Evolutionary conservation across 2,329 filamentous ascomycete species (phyloP).

Genomic region (Cladosporium phlei): DNA sequence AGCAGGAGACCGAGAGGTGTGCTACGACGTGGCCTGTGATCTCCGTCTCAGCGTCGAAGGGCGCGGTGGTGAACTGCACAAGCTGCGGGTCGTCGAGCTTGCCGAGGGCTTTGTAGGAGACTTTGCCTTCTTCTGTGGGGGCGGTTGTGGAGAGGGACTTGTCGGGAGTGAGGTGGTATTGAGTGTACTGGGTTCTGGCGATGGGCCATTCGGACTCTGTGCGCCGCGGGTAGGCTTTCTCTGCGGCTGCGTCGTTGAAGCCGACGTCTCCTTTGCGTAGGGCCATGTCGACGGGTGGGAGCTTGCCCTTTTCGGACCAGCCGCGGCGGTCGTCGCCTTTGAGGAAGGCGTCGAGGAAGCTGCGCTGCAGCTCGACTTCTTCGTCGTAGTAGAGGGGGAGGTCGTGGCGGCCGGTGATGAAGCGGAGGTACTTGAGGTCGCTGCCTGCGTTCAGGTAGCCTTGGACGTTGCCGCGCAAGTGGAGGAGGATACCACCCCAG

Average conservation of each 20-base stretch:
- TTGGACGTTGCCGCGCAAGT: constrained; percentile 64
- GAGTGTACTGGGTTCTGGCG: constrained; percentile 58
- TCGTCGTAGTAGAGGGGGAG: constrained; percentile 68
- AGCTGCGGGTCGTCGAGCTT: constrained; percentile 48
- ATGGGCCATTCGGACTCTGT: constrained; percentile 64
- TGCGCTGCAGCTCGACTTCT: constrained; percentile 62
- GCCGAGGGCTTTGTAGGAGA: constrained; percentile 56
- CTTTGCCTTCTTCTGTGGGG: constrained; percentile 17
- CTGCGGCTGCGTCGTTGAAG: constrained; percentile 59
- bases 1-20: constrained; percentile 57
- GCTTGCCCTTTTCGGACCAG: constrained; percentile 55
- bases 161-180: constrained; percentile 54
- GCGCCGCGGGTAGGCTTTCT: constrained; percentile 52
- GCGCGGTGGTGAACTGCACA: constrained; percentile 53
- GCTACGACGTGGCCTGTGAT: constrained; percentile 65
- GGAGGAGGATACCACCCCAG: constrained; percentile 66
- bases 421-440: constrained; percentile 62
- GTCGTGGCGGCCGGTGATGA: constrained; percentile 67
- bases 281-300: constrained; percentile 57
- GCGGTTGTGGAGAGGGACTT: constrained; percentile 32
- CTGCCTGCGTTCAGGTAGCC: constrained; percentile 62
- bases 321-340: constrained; percentile 60
- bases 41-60: constrained; percentile 61
- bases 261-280: constrained; percentile 64
- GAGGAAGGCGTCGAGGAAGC: constrained; percentile 67